Evolutionary conservation across 257 asterid species (phyloP).

Genomic region (Scutellaria baicalensis): DNA sequence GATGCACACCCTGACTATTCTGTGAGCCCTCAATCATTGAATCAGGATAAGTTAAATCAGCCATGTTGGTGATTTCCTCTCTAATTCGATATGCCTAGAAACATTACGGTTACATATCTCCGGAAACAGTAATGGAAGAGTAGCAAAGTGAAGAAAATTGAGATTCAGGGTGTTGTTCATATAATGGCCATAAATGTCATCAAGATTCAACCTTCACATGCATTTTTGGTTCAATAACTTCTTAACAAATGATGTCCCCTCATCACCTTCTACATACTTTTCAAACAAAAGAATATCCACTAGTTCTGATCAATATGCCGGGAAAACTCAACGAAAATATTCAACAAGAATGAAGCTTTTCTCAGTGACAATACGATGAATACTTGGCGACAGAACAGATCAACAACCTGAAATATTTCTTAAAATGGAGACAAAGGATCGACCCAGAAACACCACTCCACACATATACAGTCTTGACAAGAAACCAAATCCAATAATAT

Average conservation of each 20-base stretch:
- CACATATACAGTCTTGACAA: background rate
- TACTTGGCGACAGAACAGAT: background rate
- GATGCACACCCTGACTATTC: conserved; percentile 55
- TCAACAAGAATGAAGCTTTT: background rate
- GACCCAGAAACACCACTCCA: background rate
- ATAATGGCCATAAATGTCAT: background rate
- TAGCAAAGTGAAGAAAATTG: background rate
- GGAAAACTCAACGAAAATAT: background rate
- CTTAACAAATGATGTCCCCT: background rate
- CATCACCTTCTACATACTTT: background rate
- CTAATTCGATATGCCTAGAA: background rate
- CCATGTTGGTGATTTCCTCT: conserved; percentile 26
- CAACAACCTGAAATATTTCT: background rate
- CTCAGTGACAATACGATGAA: background rate
- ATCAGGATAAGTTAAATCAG: conserved; percentile 35
- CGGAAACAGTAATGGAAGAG: background rate
- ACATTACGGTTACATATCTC: background rate
- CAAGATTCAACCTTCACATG: conserved; percentile 11
- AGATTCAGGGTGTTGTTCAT: too few relatives aligned
- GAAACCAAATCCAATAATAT: background rate
- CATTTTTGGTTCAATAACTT: conserved; percentile 2
- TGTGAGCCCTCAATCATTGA: conserved; percentile 43
- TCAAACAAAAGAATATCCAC: background rate
- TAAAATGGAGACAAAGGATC: background rate
- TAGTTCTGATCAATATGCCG: background rate